phyloP scores from a whole-genome alignment of 2,329 filamentous ascomycete genomes.

The Graphiopsis chlorocephala region DNA sequence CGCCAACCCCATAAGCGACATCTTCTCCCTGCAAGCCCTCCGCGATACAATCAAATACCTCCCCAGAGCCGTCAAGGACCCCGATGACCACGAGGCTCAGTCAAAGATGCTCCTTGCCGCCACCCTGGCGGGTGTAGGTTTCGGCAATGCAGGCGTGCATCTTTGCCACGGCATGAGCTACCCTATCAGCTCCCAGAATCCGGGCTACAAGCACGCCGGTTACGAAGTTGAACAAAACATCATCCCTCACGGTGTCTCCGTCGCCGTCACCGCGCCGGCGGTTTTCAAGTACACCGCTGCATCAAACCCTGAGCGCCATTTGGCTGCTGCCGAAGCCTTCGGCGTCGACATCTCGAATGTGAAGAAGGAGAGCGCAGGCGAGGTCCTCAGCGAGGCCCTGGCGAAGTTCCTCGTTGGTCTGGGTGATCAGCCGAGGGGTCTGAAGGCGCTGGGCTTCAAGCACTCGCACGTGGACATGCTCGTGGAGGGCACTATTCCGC shows the following conservation, averaged over 20 bases:
- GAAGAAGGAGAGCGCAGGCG: slow-evolving; percentile 84
- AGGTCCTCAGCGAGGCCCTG: slow-evolving; percentile 80
- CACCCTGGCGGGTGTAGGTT: slow-evolving; percentile 90
- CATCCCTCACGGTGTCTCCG: slow-evolving; percentile 93
- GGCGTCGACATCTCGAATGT: slow-evolving; percentile 86
- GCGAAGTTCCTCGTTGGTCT: slow-evolving; percentile 75
- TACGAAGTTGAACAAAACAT: slow-evolving; percentile 74
- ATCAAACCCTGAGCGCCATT: slow-evolving; percentile 87
- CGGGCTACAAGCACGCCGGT: slow-evolving; percentile 82
- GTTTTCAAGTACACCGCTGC: slow-evolving; percentile 92
- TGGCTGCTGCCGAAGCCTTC: slow-evolving; percentile 84
- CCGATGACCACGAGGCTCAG: slow-evolving; percentile 89
- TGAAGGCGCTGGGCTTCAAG: slow-evolving; percentile 80
- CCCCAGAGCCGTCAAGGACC: slow-evolving; percentile 79
- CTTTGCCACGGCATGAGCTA: slow-evolving; percentile 92
- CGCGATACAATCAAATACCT: slow-evolving; percentile 86
- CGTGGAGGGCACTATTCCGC: slow-evolving; percentile 92
- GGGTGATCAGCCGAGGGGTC: slow-evolving; percentile 84
- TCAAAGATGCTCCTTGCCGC: slow-evolving; percentile 93
- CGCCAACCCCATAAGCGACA: slow-evolving; percentile 94
- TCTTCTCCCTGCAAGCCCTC: slow-evolving; percentile 88
- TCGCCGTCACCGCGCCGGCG: slow-evolving; percentile 87
- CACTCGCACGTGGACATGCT: slow-evolving; percentile 72
- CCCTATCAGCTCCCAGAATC: slow-evolving; percentile 93
- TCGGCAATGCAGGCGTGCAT: slow-evolving; percentile 96